Base-by-base conservation (phyloP, 2,329 filamentous ascomycete species). In the Microcyclospora pomicola region DNA sequence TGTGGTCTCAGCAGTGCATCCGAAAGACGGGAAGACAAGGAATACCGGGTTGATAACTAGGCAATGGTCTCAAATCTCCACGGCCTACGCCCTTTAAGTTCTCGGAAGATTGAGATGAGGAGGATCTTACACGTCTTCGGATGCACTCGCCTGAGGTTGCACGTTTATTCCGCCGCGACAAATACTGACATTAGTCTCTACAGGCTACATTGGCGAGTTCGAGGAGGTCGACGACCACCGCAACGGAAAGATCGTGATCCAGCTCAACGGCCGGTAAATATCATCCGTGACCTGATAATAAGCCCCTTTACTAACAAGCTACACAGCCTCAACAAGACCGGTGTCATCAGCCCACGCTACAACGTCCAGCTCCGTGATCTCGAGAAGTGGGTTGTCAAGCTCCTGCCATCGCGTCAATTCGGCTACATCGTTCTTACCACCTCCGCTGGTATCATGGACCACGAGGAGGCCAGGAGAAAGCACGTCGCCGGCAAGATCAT, bases 341-440 rank as follows among this genome's bases (percentile, higher is more conserved):
- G 88, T 76, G 88, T 95, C 73, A 98, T 98, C 78, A 91, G 81
- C 53, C 91, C 91, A 66, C 84, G 91, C 67, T 98, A 94, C 84
- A 96, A 96, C 78, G 83, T 98, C 69, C 86, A 88, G 68, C 86
- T 98, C 62, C 72, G 75, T 61, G 91, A 98, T 60, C 77, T 98
- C 64, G 91, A 98, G 84, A 95, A 96, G 77, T 98, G 91, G 91
- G 86, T 96, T 59, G 85, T 93, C 72, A 93, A 93, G 80, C 82
- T 98, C 63, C 79, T 98, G 51, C 91, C 91, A 54, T 87, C 91
- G 54, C 91, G 91, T 95, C 91, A 98, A 73, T 98, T 98, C 77
- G 91, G 91, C 63, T 95, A 86, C 73, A 85, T 98, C 63, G 86
- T 98, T 69, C 82, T 98, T 61, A 98, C 91, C 68, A 98, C 91